Percentiles rank a stretch among this genome's conserved stretches.
These are phyloP conservation scores for Penicillium sp. DNA, from an alignment of 2,329 filamentous ascomycete species.

Conservation along the genomic window DNA sequence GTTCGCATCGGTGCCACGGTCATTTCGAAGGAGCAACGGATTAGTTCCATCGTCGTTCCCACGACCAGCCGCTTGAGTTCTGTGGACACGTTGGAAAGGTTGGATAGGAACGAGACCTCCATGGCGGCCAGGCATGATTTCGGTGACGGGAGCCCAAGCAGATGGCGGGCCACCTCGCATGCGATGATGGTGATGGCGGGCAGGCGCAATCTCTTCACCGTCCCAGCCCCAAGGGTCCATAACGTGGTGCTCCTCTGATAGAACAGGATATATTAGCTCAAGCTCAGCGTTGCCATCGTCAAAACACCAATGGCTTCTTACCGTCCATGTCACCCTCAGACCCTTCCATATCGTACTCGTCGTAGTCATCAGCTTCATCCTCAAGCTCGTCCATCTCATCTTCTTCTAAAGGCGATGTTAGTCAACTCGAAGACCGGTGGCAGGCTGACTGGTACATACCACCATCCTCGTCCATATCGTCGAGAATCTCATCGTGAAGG, in stretches of 20 bases:
- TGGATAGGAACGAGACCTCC: constrained; percentile 35
- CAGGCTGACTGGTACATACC: constrained; percentile 32
- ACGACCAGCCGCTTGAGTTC: constrained; percentile 44
- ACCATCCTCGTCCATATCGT: constrained; percentile 54
- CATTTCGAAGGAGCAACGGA: constrained; percentile 68
- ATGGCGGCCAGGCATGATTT: constrained; percentile 50
- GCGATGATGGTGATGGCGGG: constrained; percentile 46
- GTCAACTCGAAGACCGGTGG: constrained; percentile 1
- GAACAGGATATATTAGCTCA: constrained; percentile 27
- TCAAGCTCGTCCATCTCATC: constrained; percentile 44
- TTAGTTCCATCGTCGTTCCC: constrained; percentile 76
- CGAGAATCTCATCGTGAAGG: constrained; percentile 40
- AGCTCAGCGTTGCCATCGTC: background rate
- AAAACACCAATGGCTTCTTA: background rate
- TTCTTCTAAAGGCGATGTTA: constrained; percentile 51
- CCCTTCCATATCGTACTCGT: constrained; percentile 42
- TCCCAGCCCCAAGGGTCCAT: constrained; percentile 48
- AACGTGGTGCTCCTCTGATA: constrained; percentile 30
- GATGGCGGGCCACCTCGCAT: constrained; percentile 51
- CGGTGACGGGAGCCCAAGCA: constrained; percentile 59
- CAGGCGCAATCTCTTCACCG: constrained; percentile 46
- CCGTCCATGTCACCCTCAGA: constrained; percentile 37
- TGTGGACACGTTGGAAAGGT: constrained; percentile 40
- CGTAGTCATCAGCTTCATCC: constrained; percentile 41
- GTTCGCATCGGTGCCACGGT: constrained; percentile 27